Percentiles rank a stretch among this genome's conserved stretches.
phyloP scores from a whole-genome alignment of 495 filamentous ascomycete genomes.

The Aspergillus haitiensis region DNA sequence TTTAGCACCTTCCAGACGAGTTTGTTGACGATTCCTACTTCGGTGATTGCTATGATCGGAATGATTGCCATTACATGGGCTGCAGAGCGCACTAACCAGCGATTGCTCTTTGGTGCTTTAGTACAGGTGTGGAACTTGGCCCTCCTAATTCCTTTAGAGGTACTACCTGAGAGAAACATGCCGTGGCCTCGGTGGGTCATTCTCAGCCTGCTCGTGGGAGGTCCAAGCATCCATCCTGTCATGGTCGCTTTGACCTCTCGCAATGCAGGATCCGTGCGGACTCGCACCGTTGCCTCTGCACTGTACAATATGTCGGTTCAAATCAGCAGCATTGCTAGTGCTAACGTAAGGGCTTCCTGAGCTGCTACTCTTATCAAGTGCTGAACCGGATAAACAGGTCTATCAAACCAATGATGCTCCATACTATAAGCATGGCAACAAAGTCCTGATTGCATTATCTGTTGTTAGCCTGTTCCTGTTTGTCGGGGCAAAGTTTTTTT shows the following conservation, averaged over 20 bases:
- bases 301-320: slow-evolving; percentile 57
- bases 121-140: slow-evolving; percentile 58
- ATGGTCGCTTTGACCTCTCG: slow-evolving; percentile 43
- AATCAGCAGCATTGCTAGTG: slow-evolving; percentile 50
- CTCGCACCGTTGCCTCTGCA: slow-evolving; percentile 56
- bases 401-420: slow-evolving; percentile 54
- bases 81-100: slow-evolving; percentile 49
- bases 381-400: slow-evolving; percentile 32
- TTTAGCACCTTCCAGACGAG: slow-evolving; percentile 68
- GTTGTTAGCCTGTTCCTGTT: slow-evolving; percentile 47
- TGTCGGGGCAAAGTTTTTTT: slow-evolving; percentile 42
- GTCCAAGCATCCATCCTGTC: slow-evolving; percentile 41
- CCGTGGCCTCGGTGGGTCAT: slow-evolving; percentile 43
- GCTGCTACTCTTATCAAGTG: neutral
- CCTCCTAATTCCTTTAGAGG: slow-evolving; percentile 43
- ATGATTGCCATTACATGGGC: slow-evolving; percentile 52
- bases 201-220: slow-evolving; percentile 57
- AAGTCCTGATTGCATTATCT: slow-evolving; percentile 46
- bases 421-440: slow-evolving; percentile 55
- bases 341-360: slow-evolving; percentile 44
- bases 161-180: slow-evolving; percentile 8
- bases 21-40: slow-evolving; percentile 59
- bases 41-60: slow-evolving; percentile 30
- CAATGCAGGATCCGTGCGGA: slow-evolving; percentile 57
- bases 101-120: slow-evolving; percentile 47